Evolutionary conservation across 768 basidiomycete species (phyloP).

Genomic region (Boletus sp.): DNA sequence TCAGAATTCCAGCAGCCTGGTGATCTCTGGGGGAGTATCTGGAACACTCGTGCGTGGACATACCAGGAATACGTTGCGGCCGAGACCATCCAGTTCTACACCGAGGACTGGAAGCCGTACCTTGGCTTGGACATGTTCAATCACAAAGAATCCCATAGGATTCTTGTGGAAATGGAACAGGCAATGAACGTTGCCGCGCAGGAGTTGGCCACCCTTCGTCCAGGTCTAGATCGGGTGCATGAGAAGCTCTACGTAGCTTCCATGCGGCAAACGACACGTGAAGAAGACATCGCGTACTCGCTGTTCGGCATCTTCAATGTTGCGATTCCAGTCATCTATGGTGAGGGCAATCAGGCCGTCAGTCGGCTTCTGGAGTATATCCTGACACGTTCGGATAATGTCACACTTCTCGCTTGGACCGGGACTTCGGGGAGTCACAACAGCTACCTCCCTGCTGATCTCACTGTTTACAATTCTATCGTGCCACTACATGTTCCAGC

Average conservation of each 20-base stretch:
- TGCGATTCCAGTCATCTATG: background rate
- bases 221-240: background rate
- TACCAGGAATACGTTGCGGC: conserved; percentile 14
- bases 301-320: background rate
- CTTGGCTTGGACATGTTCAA: background rate
- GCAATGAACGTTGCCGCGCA: background rate
- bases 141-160: background rate
- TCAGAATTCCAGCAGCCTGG: background rate
- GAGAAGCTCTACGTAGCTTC: background rate
- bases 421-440: background rate
- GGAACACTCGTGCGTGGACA: conserved; percentile 12
- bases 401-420: background rate
- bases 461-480: background rate
- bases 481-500: background rate
- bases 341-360: background rate
- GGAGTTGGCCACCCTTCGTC: background rate
- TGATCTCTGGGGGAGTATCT: background rate
- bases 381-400: background rate
- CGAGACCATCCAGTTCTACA: conserved; percentile 5
- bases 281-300: background rate
- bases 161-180: conserved; percentile 3
- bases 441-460: background rate
- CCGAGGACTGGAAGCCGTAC: conserved; percentile 10
- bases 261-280: background rate
- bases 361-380: background rate